Conservation (phyloP, 805 yeast species). For the Myxozyma neglecta region DNA sequence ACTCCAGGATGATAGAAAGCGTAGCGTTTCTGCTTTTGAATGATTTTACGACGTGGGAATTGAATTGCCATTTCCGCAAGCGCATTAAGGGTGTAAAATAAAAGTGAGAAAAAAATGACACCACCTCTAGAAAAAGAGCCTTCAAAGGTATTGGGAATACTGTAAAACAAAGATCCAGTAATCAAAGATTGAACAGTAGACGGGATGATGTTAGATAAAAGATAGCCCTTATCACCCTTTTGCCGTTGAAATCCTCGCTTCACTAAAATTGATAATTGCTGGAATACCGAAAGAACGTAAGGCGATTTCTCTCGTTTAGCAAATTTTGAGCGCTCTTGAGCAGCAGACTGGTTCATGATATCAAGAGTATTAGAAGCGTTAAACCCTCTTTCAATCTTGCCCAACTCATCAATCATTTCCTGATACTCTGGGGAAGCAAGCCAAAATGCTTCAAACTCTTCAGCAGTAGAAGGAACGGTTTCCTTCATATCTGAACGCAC, state of each 20-base stretch:
- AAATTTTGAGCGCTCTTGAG: conserved; percentile 42
- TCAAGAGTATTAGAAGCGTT: conserved; percentile 42
- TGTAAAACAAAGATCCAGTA: conserved; percentile 61
- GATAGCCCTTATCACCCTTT: conserved; percentile 56
- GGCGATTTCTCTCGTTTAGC: conserved; percentile 46
- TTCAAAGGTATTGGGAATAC: conserved; percentile 49
- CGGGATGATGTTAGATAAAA: conserved; percentile 49
- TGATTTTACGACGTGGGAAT: conserved; percentile 53
- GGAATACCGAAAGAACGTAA: conserved; percentile 46
- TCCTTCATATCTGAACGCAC: conserved; percentile 50
- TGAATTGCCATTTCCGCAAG: conserved; percentile 48
- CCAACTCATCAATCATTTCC: conserved; percentile 48
- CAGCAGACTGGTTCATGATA: conserved; percentile 42
- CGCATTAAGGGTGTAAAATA: conserved; percentile 44
- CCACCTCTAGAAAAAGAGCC: conserved; percentile 68
- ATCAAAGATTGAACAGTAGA: conserved; percentile 58
- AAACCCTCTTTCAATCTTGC: conserved; percentile 42
- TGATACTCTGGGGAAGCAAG: conserved; percentile 48
- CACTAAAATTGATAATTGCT: conserved; percentile 47
- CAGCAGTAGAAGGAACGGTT: conserved; percentile 60
- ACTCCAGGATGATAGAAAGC: conserved; percentile 65
- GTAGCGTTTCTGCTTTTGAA: conserved; percentile 58
- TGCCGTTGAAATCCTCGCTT: conserved; percentile 47
- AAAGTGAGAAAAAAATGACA: conserved; percentile 57
- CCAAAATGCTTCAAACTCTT: conserved; percentile 65